Conservation (phyloP, 805 yeast genomes). For the Isabelozyma heimii region DNA sequence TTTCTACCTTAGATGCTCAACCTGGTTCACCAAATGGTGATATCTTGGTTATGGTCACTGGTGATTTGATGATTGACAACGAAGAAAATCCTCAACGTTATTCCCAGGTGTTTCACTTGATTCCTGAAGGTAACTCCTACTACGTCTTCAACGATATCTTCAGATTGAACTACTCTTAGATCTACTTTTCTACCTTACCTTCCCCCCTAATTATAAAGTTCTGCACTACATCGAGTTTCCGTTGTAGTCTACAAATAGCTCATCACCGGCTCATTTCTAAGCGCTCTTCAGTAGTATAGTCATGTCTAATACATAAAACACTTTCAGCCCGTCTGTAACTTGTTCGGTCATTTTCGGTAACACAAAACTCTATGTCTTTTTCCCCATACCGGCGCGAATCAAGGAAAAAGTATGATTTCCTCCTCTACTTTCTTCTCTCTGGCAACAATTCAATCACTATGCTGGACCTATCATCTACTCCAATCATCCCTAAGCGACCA, state of each 20-base stretch:
- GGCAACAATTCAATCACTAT: background rate
- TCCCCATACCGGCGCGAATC: background rate
- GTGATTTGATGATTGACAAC: constrained; percentile 88
- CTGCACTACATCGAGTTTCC: background rate
- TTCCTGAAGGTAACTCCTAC: constrained; percentile 88
- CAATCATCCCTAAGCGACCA: constrained; percentile 29
- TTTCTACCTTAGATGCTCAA: constrained; percentile 95
- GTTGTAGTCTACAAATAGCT: background rate
- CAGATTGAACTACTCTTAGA: constrained; percentile 82
- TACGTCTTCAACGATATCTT: constrained; percentile 95
- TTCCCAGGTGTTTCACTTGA: constrained; percentile 95
- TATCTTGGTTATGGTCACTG: constrained; percentile 96
- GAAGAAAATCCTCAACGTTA: constrained; percentile 95
- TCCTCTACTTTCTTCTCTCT: background rate
- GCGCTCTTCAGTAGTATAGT: background rate
- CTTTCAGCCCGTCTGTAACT: no score
- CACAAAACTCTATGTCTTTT: no score
- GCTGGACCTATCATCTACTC: constrained; percentile 7
- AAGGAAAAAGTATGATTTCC: no score
- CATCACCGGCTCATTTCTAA: background rate
- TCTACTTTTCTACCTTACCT: background rate
- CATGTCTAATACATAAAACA: background rate
- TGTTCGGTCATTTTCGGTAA: no score
- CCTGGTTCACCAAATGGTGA: constrained; percentile 93
- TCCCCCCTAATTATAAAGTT: background rate